phyloP scores from a whole-genome alignment of 2,329 filamentous ascomycete genomes.

The Rachicladosporium sp. region DNA sequence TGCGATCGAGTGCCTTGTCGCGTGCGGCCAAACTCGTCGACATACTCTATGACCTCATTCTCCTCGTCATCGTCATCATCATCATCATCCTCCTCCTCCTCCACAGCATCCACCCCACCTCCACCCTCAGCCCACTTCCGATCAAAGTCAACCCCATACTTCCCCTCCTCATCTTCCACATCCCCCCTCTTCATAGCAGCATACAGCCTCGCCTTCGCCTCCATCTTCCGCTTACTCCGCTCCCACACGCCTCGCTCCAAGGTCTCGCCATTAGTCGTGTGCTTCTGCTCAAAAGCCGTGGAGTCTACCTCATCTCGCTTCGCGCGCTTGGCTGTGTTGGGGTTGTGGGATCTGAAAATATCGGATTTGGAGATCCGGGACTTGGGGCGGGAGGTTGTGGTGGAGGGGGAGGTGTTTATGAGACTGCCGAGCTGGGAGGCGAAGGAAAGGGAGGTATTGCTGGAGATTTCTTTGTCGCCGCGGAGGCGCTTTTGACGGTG shows the following conservation, averaged over 20 bases:
- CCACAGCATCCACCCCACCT: conserved; percentile 27
- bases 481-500: conserved; percentile 51
- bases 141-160: conserved; percentile 79
- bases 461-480: conserved; percentile 51
- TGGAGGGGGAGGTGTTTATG: conserved; percentile 42
- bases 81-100: conserved; percentile 21
- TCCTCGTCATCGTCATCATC: conserved; percentile 27
- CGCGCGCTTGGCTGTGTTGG: conserved; percentile 46
- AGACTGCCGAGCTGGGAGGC: conserved; percentile 76
- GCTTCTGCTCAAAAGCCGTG: conserved; percentile 48
- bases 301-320: conserved; percentile 45
- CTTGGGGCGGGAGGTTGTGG: conserved; percentile 27
- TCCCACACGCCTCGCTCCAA: conserved; percentile 46
- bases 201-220: conserved; percentile 81
- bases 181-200: conserved; percentile 85
- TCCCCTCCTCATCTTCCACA: conserved; percentile 49
- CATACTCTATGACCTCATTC: conserved; percentile 64
- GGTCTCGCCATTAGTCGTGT: conserved; percentile 48
- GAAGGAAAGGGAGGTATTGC: conserved; percentile 70
- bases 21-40: conserved; percentile 85
- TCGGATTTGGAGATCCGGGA: conserved; percentile 41
- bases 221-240: conserved; percentile 68
- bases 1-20: conserved; percentile 60
- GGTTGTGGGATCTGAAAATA: conserved; percentile 57
- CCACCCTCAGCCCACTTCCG: conserved; percentile 71